A percentile compares a stretch with the other conserved stretches of the same genome.
Conservation (phyloP, 129 eudicot genomes). For the Centella asiatica region DNA sequence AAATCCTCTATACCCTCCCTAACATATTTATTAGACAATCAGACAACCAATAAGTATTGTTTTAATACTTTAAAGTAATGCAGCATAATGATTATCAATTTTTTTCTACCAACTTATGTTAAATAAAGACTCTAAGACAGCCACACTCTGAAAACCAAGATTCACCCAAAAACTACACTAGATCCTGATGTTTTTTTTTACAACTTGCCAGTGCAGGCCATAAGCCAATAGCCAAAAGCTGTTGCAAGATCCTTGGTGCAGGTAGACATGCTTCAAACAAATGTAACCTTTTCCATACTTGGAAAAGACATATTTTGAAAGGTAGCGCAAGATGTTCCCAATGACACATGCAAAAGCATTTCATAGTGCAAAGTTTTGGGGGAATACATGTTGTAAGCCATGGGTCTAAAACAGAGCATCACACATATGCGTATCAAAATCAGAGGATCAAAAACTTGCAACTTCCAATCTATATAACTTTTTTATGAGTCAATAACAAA, state of each 20-base stretch:
- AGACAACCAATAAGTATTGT: neutral
- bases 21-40: constrained; percentile 5
- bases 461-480: too few species aligned
- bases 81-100: neutral
- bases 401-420: neutral
- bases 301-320: neutral
- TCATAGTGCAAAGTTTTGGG: neutral
- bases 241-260: neutral
- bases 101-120: neutral
- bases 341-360: neutral
- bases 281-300: neutral
- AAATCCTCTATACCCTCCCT: constrained; percentile 96
- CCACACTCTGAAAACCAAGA: too few species aligned
- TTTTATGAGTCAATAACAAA: too few species aligned
- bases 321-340: neutral
- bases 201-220: neutral
- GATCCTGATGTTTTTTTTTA: neutral
- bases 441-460: too few species aligned
- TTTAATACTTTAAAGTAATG: constrained; percentile 2
- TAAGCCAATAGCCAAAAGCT: constrained; percentile 2
- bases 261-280: neutral
- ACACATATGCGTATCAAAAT: too few species aligned
- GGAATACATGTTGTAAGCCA: neutral
- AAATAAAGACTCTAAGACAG: too few species aligned
- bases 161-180: neutral